These are phyloP conservation scores for Lophiotrema nucula DNA, from an alignment of 495 filamentous ascomycete genomes.

Conservation along the genomic window DNA sequence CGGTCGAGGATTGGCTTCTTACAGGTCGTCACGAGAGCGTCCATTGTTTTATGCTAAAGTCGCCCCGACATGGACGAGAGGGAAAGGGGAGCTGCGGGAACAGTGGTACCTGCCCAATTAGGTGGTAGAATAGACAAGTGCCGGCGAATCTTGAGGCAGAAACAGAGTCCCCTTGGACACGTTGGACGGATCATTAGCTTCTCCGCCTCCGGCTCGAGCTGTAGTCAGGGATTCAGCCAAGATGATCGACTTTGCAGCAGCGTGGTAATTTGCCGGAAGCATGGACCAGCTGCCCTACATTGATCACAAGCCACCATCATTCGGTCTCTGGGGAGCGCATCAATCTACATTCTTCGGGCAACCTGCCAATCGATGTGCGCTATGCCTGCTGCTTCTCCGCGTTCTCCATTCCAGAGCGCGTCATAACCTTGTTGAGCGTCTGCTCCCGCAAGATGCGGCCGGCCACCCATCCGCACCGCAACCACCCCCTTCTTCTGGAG, in stretches of 20 bases:
- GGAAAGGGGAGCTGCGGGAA: neutral
- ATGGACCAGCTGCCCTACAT: neutral
- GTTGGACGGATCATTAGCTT: neutral
- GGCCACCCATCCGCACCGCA: neutral
- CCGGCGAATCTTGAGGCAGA: too few species aligned
- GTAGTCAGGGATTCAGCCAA: slow-evolving; percentile 2
- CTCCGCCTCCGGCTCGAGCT: neutral
- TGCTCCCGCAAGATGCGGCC: neutral
- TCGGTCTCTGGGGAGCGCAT: neutral
- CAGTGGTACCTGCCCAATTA: slow-evolving; percentile 13
- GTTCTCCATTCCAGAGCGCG: neutral
- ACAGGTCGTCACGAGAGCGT: slow-evolving; percentile 24
- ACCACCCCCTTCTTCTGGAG: neutral
- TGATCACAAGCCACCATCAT: slow-evolving; percentile 14
- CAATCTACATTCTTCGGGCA: neutral
- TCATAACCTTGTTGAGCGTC: neutral
- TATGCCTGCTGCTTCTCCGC: neutral
- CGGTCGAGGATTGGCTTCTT: slow-evolving; percentile 10
- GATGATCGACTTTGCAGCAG: slow-evolving; percentile 6
- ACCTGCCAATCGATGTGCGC: slow-evolving; percentile 7
- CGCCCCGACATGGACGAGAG: neutral
- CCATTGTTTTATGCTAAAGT: slow-evolving; percentile 23
- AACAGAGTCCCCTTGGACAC: neutral
- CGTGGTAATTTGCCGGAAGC: neutral
- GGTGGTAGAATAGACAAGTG: neutral